phyloP scores from a whole-genome alignment of 805 yeast species.

The Wickerhamomyces tratensis region DNA sequence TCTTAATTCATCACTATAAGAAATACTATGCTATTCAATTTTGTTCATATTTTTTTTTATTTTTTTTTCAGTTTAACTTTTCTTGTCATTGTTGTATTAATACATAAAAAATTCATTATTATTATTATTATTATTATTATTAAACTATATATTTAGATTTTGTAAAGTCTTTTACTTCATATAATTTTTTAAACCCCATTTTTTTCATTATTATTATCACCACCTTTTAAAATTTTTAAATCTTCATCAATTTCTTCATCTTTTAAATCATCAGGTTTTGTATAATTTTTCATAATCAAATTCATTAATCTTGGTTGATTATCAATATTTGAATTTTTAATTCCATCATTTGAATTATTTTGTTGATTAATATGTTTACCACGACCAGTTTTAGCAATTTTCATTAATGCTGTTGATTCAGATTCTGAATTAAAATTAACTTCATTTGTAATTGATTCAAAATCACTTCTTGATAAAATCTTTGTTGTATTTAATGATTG shows the following conservation, averaged over 20 bases:
- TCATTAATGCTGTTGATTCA: conserved; percentile 1
- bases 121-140: no score
- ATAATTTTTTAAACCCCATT: no score
- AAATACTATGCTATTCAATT: no score
- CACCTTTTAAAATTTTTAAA: conserved; percentile 7
- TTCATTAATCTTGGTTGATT: conserved; percentile 11
- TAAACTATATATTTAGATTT: no score
- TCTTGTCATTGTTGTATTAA: no score
- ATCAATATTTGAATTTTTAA: not conserved
- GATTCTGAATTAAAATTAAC: conserved; percentile 3
- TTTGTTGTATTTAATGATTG: not conserved
- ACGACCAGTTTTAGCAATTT: not conserved
- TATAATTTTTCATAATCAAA: conserved; percentile 18
- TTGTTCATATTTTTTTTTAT: no score
- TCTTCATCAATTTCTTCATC: conserved; percentile 20
- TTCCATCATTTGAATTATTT: no score
- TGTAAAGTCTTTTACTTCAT: no score
- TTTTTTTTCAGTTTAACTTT: no score
- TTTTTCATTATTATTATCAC: no score
- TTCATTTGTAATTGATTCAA: not conserved
- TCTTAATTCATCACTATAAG: no score
- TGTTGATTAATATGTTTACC: not conserved
- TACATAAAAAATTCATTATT: no score
- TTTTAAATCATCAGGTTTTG: conserved; percentile 18
- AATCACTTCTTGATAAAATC: not conserved